phyloP scores from a whole-genome alignment of 148 eudicot species.

The Heliosperma pusillum region DNA sequence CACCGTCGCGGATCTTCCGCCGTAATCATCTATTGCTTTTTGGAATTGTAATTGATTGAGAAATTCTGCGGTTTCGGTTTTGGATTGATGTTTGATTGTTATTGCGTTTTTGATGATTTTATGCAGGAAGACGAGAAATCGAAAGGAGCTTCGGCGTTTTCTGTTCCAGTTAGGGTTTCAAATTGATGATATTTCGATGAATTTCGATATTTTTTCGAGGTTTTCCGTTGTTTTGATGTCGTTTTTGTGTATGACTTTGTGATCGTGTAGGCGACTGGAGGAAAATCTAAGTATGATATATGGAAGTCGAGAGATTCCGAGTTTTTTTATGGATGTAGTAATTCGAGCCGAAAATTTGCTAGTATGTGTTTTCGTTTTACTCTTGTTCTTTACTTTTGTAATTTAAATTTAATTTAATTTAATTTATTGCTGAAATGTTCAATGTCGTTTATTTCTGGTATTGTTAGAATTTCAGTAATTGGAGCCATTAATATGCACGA shows the following conservation, averaged over 20 bases:
- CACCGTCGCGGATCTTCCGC: constrained; percentile 18
- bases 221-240: constrained; percentile 37
- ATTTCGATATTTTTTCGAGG: background rate
- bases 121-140: constrained; percentile 33
- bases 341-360: constrained; percentile 62
- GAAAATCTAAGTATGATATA: constrained; percentile 49
- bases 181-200: background rate
- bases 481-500: background rate
- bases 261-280: constrained; percentile 50
- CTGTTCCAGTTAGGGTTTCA: constrained; percentile 64
- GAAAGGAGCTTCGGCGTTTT: constrained; percentile 29
- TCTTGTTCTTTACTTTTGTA: background rate
- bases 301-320: constrained; percentile 70
- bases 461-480: background rate
- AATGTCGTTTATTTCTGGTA: background rate
- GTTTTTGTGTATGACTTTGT: constrained; percentile 21
- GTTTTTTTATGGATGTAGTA: constrained; percentile 74
- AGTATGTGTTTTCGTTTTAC: constrained; percentile 33
- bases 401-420: background rate
- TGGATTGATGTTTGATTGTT: background rate
- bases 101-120: background rate
- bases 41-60: background rate
- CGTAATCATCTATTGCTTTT: constrained; percentile 24
- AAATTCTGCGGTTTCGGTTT: background rate
- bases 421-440: background rate